phyloP scores from a whole-genome alignment of 2,329 filamentous ascomycete species.

The Dendrostoma leiphaemia region DNA sequence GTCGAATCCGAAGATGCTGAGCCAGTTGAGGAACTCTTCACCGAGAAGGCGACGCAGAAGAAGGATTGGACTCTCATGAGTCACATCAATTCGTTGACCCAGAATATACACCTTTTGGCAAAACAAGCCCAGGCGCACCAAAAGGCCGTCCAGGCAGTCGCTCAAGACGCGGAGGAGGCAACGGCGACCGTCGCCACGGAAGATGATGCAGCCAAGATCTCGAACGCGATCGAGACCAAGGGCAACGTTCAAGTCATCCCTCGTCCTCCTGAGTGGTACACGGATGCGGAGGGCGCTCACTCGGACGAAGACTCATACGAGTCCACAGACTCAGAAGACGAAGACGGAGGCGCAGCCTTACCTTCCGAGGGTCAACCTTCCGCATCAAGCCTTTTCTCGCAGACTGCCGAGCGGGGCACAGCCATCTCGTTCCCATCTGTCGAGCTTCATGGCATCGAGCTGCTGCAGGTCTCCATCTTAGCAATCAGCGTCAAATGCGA shows the following conservation, averaged over 20 bases:
- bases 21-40: conserved; percentile 64
- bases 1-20: conserved; percentile 59
- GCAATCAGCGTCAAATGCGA: conserved; percentile 74
- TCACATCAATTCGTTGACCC: conserved; percentile 71
- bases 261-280: conserved; percentile 73
- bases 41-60: conserved; percentile 53
- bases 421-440: conserved; percentile 75
- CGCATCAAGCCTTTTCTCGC: conserved; percentile 27
- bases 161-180: conserved; percentile 19
- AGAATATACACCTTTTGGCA: conserved; percentile 67
- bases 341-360: conserved; percentile 42
- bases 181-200: conserved; percentile 22
- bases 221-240: conserved; percentile 42
- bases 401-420: conserved; percentile 63
- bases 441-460: conserved; percentile 73
- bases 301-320: conserved; percentile 45
- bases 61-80: conserved; percentile 65
- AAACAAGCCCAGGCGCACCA: conserved; percentile 44
- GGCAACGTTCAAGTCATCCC: conserved; percentile 71
- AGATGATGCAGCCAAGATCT: conserved; percentile 23
- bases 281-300: conserved; percentile 44
- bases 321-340: conserved; percentile 36
- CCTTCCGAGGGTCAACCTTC: conserved; percentile 22
- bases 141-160: conserved; percentile 17
- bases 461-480: conserved; percentile 67